These are phyloP conservation scores for Tylopilus vinaceipallidus DNA, from an alignment of 768 basidiomycete species.

Conservation along the genomic window DNA sequence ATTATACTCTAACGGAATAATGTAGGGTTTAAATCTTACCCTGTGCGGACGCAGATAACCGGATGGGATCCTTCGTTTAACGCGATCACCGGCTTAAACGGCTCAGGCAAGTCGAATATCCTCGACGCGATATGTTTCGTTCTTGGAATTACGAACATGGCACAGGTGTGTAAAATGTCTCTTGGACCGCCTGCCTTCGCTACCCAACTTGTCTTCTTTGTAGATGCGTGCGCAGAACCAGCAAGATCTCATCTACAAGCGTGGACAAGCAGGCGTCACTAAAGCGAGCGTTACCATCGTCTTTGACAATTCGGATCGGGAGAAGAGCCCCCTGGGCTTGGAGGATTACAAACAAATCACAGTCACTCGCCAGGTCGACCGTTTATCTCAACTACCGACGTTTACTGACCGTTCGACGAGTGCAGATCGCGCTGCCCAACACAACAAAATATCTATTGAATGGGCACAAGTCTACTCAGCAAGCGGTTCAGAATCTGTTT, in stretches of 20 bases:
- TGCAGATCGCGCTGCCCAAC: slow-evolving; percentile 88
- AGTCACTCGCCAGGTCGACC: slow-evolving; percentile 86
- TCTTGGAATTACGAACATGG: slow-evolving; percentile 95
- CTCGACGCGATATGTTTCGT: slow-evolving; percentile 99
- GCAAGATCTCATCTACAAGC: slow-evolving; percentile 98
- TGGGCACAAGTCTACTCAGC: slow-evolving; percentile 89
- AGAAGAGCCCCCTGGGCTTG: slow-evolving; percentile 79
- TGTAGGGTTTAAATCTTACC: slow-evolving; percentile 95
- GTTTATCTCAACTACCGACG: not conserved
- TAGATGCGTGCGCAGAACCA: slow-evolving; percentile 95
- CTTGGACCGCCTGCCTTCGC: not conserved
- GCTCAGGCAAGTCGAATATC: slow-evolving; percentile 98
- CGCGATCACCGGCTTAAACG: slow-evolving; percentile 95
- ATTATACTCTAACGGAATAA: not conserved
- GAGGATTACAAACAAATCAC: slow-evolving; percentile 87
- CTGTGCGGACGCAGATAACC: slow-evolving; percentile 90
- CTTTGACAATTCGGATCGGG: slow-evolving; percentile 93
- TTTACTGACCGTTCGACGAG: not conserved
- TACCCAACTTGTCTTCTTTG: not conserved
- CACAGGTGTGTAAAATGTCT: slow-evolving; percentile 52
- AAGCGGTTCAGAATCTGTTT: slow-evolving; percentile 84
- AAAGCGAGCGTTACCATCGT: slow-evolving; percentile 99
- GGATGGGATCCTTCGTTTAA: slow-evolving; percentile 99
- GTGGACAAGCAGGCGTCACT: slow-evolving; percentile 94
- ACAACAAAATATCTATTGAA: slow-evolving; percentile 94